Evolutionary conservation across 208 protist genomes (phyloP), one percentile per base, ranked within the genome.

Genomic region (Herpetomonas tarakana): DNA sequence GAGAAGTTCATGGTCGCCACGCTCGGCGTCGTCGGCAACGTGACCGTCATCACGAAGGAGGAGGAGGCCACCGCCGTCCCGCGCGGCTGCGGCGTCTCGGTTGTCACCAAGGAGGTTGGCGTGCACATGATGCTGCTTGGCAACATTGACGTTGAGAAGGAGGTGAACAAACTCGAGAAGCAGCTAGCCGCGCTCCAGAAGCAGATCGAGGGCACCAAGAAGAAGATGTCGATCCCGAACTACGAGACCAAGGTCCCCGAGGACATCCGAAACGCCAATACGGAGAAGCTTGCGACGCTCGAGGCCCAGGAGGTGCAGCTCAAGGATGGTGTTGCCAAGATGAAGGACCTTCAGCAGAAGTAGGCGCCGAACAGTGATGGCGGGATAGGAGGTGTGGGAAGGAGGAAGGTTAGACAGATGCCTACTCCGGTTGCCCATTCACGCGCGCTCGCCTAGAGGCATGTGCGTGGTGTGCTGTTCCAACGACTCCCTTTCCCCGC

Each of bases 191-290:
- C 65, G 27, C 68, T 96, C 3, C 41, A 74, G 38, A 96, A 97
- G 76, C 76, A 86, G 62, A 81, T 95, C 41, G 86, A 94, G 46
- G 81, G 77, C 28, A 59, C 90, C 25, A 64, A 85, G 54, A 94
- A 93, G 68, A 95, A 94, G 70, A 96, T 96, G 76, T 81, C 71
- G 6, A 86, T 86, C 39, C 76, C 88, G 18, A 89, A 91, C 65
- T 98, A 98, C 70, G 74, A 92, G 46, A 82, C 71, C 12, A 97
- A 96, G 71, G 92, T 97, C 11, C 94, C 93, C 18, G 68, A 58
- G 47, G 84, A 95, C 27, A 74, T 97, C 9, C 88, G 82, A 22
- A 53, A 41, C 4, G 69, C 73, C n/a, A 94, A 97, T 71, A 78
- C 67, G 14, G 85, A 91, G 54, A 96, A 97, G 75, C 69, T 88